These are phyloP conservation scores for Bondarzewia mesenterica DNA, from an alignment of 1,284 basidiomycete species.

Conservation along the genomic window DNA sequence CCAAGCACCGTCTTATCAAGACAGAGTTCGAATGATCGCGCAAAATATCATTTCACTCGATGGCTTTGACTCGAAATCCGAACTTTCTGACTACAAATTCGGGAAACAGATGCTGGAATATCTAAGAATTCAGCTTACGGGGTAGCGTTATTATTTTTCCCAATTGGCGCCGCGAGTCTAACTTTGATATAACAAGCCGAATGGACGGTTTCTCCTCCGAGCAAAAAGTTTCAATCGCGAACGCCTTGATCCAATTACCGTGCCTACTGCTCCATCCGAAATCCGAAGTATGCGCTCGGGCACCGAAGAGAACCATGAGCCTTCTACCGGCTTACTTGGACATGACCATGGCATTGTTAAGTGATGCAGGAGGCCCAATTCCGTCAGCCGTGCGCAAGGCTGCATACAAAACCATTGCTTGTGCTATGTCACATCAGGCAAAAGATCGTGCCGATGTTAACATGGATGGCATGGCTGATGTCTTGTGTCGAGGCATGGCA, in stretches of 20 bases:
- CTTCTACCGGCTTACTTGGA: slow-evolving; percentile 31
- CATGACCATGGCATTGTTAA: slow-evolving; percentile 34
- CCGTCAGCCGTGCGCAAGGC: slow-evolving; percentile 36
- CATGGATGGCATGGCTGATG: slow-evolving; percentile 28
- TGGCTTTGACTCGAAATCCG: neutral
- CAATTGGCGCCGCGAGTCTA: too few relatives aligned
- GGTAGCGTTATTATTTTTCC: neutral
- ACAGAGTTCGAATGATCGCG: neutral
- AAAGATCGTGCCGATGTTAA: slow-evolving; percentile 25
- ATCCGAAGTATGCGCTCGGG: slow-evolving; percentile 20
- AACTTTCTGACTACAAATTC: neutral
- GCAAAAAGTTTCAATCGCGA: neutral
- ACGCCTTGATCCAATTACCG: slow-evolving; percentile 8
- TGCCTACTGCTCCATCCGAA: slow-evolving; percentile 35
- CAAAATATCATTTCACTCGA: neutral
- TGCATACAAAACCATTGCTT: slow-evolving; percentile 22
- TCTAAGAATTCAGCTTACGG: neutral
- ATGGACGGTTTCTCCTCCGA: neutral
- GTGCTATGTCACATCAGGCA: slow-evolving; percentile 41
- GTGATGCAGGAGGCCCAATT: slow-evolving; percentile 37
- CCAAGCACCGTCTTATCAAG: neutral
- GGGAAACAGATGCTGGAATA: neutral
- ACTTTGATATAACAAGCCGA: neutral
- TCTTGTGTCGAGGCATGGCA: slow-evolving; percentile 39
- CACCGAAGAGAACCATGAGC: slow-evolving; percentile 19